Evolutionary conservation across 192 early-diverging fungal genomes (phyloP), one percentile per base, ranked within the genome.

Genomic region (Backusella morwellensis): DNA sequence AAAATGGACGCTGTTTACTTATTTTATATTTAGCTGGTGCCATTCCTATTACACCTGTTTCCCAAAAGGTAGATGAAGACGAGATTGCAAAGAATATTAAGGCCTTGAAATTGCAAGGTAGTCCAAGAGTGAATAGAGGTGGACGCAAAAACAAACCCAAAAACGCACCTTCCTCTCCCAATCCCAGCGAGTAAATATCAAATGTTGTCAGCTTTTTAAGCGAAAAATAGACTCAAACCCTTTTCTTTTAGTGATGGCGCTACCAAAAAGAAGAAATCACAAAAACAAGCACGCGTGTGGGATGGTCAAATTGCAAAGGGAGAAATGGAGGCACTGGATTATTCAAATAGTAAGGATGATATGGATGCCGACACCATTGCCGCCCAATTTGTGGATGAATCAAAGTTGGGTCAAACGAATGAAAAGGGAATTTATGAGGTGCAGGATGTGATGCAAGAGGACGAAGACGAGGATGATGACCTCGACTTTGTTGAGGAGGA

Each of bases 381-480:
- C 1, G 82, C 79, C 11, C 79, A 75, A 21, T 76, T 81, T 42
- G 73, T 84, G 6, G 92, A 95, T 76, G 84, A 89, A 69, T 78
- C 81, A 23, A 83, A 91, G 19, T 71, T 90, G 68, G 94, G 94
- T 8, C 85, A 76, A 23, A 88, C 86, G 59, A 87, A 89, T 14
- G 84, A 86, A 26, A 90, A 94, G 66, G 93, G 93, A 11, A 77
- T 86, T n/a, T 95, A 96, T 75, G 91, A 92, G 68, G 93, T 95
- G 11, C 86, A 89, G 19, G 95, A 96, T 74, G 81, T 95, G 12
- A 84, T 86, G 44, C 80, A 88, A 72, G 77, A 84, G 44, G 47
- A 80, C 23, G 77, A 81, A 4, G 85, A 81, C 15, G 85, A 86
- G 6, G 86, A 88, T 3, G 86, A 87, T 3, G 88, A 82, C 19